Evolutionary conservation across 1,284 basidiomycete species (phyloP).

Genomic region (Ustilago vetiveriae): DNA sequence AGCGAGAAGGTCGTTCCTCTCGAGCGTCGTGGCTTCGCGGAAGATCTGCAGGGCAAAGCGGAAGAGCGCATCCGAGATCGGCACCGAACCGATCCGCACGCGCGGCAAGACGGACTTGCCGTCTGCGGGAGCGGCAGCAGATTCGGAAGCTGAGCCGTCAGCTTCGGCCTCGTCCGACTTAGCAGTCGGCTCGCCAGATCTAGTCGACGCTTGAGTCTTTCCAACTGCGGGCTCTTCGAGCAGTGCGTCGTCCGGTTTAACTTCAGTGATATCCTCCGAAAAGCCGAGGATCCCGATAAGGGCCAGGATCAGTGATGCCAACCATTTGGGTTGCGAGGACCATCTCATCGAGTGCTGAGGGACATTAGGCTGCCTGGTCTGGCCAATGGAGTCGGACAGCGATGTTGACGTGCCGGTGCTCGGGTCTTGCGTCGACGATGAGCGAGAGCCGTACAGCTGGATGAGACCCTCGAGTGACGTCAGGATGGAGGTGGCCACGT

Average conservation of each 20-base stretch:
- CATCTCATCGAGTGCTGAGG: neutral
- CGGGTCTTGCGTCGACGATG: conserved; percentile 44
- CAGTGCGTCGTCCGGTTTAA: conserved; percentile 67
- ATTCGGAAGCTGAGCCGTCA: neutral
- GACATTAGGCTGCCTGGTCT: neutral
- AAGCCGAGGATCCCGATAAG: conserved; percentile 73
- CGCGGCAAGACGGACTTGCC: conserved; percentile 14
- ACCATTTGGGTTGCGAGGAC: conserved; percentile 37
- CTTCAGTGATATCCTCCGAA: conserved; percentile 76
- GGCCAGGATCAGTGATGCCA: conserved; percentile 40
- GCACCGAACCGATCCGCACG: conserved; percentile 17
- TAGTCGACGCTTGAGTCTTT: neutral
- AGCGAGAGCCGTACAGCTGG: conserved; percentile 21
- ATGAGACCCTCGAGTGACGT: conserved; percentile 32
- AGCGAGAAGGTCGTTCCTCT: conserved; percentile 53
- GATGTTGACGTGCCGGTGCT: neutral
- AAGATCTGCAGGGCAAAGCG: conserved; percentile 60
- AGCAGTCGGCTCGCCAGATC: neutral
- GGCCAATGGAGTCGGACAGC: neutral
- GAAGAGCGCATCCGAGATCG: conserved; percentile 61
- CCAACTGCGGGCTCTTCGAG: conserved; percentile 14
- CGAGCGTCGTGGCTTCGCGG: conserved; percentile 56
- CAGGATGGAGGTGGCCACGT: conserved; percentile 64
- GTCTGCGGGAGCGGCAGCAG: neutral
- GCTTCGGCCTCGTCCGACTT: neutral